These are phyloP conservation scores for Barbatosphaeria neglecta DNA, from an alignment of 495 filamentous ascomycete genomes.

Conservation along the genomic window DNA sequence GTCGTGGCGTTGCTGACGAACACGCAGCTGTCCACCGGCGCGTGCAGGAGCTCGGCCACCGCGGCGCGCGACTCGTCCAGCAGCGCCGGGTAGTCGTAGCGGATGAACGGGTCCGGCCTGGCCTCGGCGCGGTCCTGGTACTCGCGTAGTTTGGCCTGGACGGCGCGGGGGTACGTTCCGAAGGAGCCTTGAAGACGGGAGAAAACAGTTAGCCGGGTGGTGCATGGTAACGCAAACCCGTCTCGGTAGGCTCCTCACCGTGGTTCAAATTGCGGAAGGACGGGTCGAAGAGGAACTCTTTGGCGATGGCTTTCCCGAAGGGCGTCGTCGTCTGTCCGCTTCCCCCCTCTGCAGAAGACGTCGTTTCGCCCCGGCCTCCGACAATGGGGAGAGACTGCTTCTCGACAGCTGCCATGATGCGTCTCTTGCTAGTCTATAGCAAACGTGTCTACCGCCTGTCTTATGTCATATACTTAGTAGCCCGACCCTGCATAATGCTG, in stretches of 20 bases:
- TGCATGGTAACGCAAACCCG: too few relatives aligned
- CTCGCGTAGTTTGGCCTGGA: constrained; percentile 44
- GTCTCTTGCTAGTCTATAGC: too few relatives aligned
- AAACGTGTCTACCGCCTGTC: too few relatives aligned
- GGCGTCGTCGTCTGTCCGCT: background rate
- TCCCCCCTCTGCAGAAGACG: background rate
- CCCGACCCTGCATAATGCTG: too few relatives aligned
- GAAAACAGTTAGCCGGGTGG: background rate
- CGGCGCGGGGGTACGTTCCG: constrained; percentile 54
- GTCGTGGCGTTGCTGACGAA: constrained; percentile 75
- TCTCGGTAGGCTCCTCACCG: constrained; percentile 40
- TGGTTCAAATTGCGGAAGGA: constrained; percentile 70
- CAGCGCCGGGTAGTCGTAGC: constrained; percentile 43
- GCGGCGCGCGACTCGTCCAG: constrained; percentile 53
- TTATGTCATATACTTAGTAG: too few relatives aligned
- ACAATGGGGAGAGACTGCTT: background rate
- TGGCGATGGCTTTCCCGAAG: constrained; percentile 50
- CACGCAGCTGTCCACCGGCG: constrained; percentile 51
- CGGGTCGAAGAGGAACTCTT: constrained; percentile 62
- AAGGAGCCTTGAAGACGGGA: constrained; percentile 49
- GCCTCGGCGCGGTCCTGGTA: constrained; percentile 52
- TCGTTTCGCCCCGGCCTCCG: background rate
- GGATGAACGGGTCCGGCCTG: constrained; percentile 61
- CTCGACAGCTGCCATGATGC: background rate
- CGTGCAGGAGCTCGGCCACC: constrained; percentile 52